A percentile compares a stretch with the other conserved stretches of the same genome.
These are phyloP conservation scores for Symbiodinium pilosum DNA, from an alignment of 73 alveolate species.

Conservation along the genomic window DNA sequence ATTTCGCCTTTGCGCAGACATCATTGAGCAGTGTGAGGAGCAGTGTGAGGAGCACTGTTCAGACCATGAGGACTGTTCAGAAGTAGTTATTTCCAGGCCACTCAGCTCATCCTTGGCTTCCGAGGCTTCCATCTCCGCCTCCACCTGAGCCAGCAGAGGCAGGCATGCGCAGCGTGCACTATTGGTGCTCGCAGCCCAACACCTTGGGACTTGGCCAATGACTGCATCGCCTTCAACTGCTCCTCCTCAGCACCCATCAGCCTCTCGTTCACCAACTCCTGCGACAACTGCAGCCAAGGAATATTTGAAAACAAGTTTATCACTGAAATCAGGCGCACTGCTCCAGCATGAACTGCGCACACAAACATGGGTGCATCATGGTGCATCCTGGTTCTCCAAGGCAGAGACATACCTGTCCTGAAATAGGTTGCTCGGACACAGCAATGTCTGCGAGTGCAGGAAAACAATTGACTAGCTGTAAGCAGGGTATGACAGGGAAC, in stretches of 20 bases:
- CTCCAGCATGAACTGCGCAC: background rate
- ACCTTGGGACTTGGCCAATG: background rate
- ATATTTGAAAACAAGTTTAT: too few relatives aligned
- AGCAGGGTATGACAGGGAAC: background rate
- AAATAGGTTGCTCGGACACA: background rate
- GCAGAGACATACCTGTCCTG: slow-evolving; percentile 73
- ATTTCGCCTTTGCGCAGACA: slow-evolving; percentile 17
- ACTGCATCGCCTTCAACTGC: slow-evolving; percentile 66
- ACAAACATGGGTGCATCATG: background rate
- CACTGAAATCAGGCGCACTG: background rate
- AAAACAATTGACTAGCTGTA: background rate
- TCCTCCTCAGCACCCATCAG: slow-evolving; percentile 62
- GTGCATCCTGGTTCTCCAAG: slow-evolving; percentile 62
- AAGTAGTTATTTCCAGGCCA: background rate
- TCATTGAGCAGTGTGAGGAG: background rate
- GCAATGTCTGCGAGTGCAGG: too few relatives aligned
- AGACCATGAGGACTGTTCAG: too few relatives aligned
- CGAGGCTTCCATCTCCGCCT: slow-evolving; percentile 67
- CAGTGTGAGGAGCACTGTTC: background rate
- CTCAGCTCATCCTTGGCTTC: slow-evolving; percentile 63
- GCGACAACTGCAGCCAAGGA: background rate
- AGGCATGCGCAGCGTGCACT: too few relatives aligned
- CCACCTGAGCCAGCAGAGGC: slow-evolving; percentile 3
- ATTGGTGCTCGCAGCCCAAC: background rate
- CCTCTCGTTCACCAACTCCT: slow-evolving; percentile 82